These are phyloP conservation scores for Malania oleifera DNA, from an alignment of 164 flowering plant genomes.

Conservation along the genomic window DNA sequence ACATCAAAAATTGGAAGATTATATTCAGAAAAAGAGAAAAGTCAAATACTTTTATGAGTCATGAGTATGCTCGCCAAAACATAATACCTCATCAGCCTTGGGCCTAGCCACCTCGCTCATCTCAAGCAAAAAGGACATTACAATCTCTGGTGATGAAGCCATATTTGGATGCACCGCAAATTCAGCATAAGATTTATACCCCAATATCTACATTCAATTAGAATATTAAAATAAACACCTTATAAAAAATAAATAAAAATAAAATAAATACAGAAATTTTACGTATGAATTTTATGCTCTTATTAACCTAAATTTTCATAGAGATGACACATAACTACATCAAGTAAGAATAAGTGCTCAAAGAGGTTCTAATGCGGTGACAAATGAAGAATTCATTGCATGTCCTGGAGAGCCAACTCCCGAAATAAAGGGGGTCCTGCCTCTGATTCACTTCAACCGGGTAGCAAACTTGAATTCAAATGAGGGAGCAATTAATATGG, in stretches of 20 bases:
- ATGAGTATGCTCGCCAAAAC: not conserved
- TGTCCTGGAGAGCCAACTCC: no score
- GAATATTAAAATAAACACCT: not conserved
- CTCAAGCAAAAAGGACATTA: constrained; percentile 68
- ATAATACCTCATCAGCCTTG: constrained; percentile 78
- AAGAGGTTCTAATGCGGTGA: no score
- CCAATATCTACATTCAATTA: constrained; percentile 63
- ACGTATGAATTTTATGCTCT: no score
- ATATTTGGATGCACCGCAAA: constrained; percentile 60
- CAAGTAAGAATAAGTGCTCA: no score
- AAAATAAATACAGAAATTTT: no score
- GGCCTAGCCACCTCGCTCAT: constrained; percentile 60
- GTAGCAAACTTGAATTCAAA: no score
- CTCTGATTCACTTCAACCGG: no score
- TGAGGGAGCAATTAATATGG: no score
- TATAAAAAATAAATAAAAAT: not conserved
- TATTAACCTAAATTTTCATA: no score
- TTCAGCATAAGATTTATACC: constrained; percentile 77
- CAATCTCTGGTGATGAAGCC: constrained; percentile 87
- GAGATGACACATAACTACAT: no score
- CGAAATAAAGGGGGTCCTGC: no score
- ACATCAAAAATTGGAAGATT: not conserved
- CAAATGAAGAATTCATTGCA: no score
- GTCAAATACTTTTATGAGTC: not conserved
- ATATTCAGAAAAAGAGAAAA: constrained; percentile 2